Percentiles rank a stretch among this genome's conserved stretches.
Evolutionary conservation across 2,329 filamentous ascomycete genomes (phyloP).

Genomic region (Ascochyta clinopodiicola): DNA sequence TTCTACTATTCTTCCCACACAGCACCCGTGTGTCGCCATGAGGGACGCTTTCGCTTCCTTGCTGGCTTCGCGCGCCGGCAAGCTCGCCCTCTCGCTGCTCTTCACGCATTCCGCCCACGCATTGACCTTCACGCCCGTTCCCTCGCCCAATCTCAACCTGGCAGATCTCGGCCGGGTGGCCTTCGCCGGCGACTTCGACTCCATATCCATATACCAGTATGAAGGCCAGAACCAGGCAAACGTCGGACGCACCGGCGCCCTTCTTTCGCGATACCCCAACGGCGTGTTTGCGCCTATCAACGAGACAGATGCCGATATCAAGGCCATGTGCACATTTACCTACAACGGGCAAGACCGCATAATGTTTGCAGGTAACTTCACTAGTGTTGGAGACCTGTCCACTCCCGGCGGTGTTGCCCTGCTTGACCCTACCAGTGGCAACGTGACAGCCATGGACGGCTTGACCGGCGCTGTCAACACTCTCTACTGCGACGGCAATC

Average conservation of each 20-base stretch:
- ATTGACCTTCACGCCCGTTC: slow-evolving; percentile 64
- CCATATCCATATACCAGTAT: slow-evolving; percentile 88
- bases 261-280: slow-evolving; percentile 84
- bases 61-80: slow-evolving; percentile 47
- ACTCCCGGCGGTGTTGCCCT: slow-evolving; percentile 80
- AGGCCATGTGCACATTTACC: slow-evolving; percentile 83
- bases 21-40: slow-evolving; percentile 40
- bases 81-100: slow-evolving; percentile 45
- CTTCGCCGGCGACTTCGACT: slow-evolving; percentile 86
- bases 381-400: slow-evolving; percentile 77
- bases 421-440: slow-evolving; percentile 75
- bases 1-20: slow-evolving; percentile 30
- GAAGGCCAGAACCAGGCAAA: slow-evolving; percentile 76
- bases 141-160: slow-evolving; percentile 78
- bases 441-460: slow-evolving; percentile 77
- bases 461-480: slow-evolving; percentile 83
- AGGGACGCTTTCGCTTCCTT: slow-evolving; percentile 47
- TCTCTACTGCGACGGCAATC: slow-evolving; percentile 81
- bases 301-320: slow-evolving; percentile 82
- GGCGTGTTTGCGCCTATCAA: slow-evolving; percentile 78
- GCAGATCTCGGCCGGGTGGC: slow-evolving; percentile 80
- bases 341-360: slow-evolving; percentile 74
- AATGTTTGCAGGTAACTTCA: slow-evolving; percentile 93
- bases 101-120: slow-evolving; percentile 40
- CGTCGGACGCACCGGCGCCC: slow-evolving; percentile 75